phyloP scores from a whole-genome alignment of 805 yeast species.

The Lipomyces japonicus region DNA sequence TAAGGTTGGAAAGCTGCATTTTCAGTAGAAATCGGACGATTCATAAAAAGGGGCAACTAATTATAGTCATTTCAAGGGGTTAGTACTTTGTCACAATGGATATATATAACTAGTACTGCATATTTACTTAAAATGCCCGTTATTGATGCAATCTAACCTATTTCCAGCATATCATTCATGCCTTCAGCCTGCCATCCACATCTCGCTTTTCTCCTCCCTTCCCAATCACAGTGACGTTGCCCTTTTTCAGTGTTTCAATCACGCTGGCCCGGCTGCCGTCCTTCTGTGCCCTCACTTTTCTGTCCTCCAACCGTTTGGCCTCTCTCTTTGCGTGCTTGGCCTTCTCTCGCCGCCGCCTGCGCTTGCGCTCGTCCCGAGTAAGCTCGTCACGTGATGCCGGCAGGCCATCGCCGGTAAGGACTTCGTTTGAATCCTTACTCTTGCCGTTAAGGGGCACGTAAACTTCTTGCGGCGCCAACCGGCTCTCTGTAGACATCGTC shows the following conservation, averaged over 20 bases:
- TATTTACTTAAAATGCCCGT: too few species aligned
- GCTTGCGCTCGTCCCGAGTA: constrained; percentile 77
- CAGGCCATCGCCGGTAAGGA: constrained; percentile 65
- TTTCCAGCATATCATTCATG: too few species aligned
- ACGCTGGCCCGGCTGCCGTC: constrained; percentile 59
- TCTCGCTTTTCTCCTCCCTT: constrained; percentile 72
- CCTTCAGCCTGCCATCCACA: constrained; percentile 61
- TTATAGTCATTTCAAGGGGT: too few species aligned
- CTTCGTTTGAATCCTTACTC: constrained; percentile 50
- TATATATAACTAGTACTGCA: too few species aligned
- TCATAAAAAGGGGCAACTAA: too few species aligned
- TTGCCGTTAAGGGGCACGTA: constrained; percentile 45
- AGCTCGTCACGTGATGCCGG: constrained; percentile 78
- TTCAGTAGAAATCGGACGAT: too few species aligned
- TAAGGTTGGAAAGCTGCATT: too few species aligned
- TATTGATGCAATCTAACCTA: too few species aligned
- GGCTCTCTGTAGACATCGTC: constrained; percentile 64
- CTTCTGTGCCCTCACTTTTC: constrained; percentile 41
- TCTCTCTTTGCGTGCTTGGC: constrained; percentile 64
- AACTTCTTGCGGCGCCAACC: constrained; percentile 93
- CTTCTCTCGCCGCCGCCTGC: constrained; percentile 82
- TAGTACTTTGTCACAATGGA: too few species aligned
- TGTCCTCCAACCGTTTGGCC: constrained; percentile 37
- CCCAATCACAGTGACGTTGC: constrained; percentile 71
- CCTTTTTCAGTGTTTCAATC: constrained; percentile 65